These are phyloP conservation scores for Umbelopsis sp. DNA, from an alignment of 192 early-diverging fungal species.

Conservation along the genomic window DNA sequence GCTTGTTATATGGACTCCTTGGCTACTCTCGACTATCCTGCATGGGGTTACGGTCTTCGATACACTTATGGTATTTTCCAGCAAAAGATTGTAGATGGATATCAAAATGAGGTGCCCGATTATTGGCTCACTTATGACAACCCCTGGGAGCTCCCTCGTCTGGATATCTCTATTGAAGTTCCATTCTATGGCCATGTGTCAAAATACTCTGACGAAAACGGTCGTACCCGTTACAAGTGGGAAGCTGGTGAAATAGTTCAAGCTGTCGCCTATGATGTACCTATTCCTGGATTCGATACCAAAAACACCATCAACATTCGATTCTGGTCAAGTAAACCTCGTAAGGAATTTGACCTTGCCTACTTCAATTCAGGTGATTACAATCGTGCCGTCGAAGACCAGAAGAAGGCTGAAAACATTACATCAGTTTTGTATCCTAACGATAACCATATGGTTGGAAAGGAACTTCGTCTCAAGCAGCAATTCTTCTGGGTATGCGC, in stretches of 20 bases:
- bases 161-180: slow-evolving; percentile 89
- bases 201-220: slow-evolving; percentile 67
- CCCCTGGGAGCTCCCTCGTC: slow-evolving; percentile 95
- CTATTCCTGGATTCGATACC: slow-evolving; percentile 95
- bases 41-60: slow-evolving; percentile 96
- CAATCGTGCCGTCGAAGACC: slow-evolving; percentile 87
- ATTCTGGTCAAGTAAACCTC: slow-evolving; percentile 95
- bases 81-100: slow-evolving; percentile 94
- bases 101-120: slow-evolving; percentile 93
- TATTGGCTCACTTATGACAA: slow-evolving; percentile 98
- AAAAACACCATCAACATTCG: slow-evolving; percentile 96
- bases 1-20: slow-evolving; percentile 98
- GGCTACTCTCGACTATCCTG: slow-evolving; percentile 91
- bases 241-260: slow-evolving; percentile 84
- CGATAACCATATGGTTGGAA: slow-evolving; percentile 97
- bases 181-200: slow-evolving; percentile 88
- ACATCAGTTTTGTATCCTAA: slow-evolving; percentile 97
- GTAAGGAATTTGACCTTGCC: slow-evolving; percentile 83
- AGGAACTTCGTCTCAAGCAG: slow-evolving; percentile 95
- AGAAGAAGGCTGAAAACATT: slow-evolving; percentile 91
- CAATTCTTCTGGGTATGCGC: slow-evolving; percentile 97
- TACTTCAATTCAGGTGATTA: slow-evolving; percentile 93
- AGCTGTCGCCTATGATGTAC: slow-evolving; percentile 95
- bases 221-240: slow-evolving; percentile 74
- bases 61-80: slow-evolving; percentile 99